Evolutionary conservation across 2,329 filamentous ascomycete genomes (phyloP).

Genomic region (Penicillium sp.): DNA sequence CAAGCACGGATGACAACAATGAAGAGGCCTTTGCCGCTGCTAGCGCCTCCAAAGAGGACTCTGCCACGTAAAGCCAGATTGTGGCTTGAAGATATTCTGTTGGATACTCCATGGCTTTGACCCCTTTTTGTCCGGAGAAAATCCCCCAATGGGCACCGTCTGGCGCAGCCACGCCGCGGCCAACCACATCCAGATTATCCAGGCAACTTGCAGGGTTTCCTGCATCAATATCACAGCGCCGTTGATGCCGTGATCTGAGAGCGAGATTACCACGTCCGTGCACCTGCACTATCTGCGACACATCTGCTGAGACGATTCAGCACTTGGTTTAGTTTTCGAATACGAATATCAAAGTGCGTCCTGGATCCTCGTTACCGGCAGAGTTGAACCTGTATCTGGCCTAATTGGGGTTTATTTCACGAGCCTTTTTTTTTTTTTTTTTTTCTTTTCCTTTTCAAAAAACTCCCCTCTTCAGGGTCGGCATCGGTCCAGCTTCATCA

Average conservation of each 20-base stretch:
- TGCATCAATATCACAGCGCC: conserved; percentile 11
- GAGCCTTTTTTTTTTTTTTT: background rate
- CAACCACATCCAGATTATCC: conserved; percentile 13
- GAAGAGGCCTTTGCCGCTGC: conserved; percentile 9
- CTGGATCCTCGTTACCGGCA: background rate
- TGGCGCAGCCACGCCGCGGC: conserved; percentile 4
- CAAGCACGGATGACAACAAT: background rate
- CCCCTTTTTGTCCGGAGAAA: conserved; percentile 17
- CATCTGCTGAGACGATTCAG: background rate
- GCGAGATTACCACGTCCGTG: conserved; percentile 6
- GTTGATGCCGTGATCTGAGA: conserved; percentile 1
- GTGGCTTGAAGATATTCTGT: conserved; percentile 6
- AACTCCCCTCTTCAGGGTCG: background rate
- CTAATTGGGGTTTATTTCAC: background rate
- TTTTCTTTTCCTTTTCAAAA: background rate
- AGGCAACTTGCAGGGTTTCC: conserved; percentile 13
- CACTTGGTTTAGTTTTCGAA: background rate
- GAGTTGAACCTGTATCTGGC: background rate
- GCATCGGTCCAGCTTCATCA: background rate
- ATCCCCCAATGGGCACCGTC: conserved; percentile 17
- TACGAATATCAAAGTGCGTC: background rate
- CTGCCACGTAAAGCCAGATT: conserved; percentile 13
- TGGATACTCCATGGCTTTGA: conserved; percentile 9
- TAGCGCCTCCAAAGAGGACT: conserved; percentile 14
- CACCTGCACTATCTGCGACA: conserved; percentile 1